These are phyloP conservation scores for Gracilaria caudata DNA, from an alignment of 23 red algal genomes.

Conservation along the genomic window DNA sequence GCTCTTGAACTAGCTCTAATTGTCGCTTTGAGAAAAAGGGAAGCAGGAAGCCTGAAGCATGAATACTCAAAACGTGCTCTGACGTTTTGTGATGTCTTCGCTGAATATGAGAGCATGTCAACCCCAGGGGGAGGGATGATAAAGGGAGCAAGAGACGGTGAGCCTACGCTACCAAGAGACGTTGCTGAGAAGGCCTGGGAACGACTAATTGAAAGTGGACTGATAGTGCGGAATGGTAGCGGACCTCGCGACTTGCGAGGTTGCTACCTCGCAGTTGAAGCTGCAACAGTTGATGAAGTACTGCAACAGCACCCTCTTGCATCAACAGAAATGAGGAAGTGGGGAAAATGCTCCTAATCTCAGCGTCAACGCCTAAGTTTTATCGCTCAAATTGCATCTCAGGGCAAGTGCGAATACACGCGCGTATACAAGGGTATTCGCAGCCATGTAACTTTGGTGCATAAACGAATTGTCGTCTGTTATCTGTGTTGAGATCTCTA, in stretches of 20 bases:
- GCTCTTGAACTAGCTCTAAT: slow-evolving; percentile 33
- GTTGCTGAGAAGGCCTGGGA: slow-evolving; percentile 58
- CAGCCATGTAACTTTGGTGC: too few species aligned
- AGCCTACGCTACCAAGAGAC: slow-evolving; percentile 21
- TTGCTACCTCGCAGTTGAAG: slow-evolving; percentile 8
- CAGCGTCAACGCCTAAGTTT: too few species aligned
- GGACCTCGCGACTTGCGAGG: slow-evolving; percentile 35
- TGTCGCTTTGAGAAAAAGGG: slow-evolving; percentile 18
- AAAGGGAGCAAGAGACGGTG: slow-evolving; percentile 19
- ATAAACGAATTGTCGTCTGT: too few species aligned
- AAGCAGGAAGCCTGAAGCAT: background rate
- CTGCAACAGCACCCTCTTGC: background rate
- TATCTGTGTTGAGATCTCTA: too few species aligned
- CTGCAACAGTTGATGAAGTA: slow-evolving; percentile 7
- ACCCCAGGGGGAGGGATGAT: slow-evolving; percentile 31
- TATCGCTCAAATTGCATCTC: too few species aligned
- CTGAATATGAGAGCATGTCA: slow-evolving; percentile 24
- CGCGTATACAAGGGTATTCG: too few species aligned
- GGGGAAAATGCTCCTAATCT: background rate
- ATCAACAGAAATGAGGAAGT: slow-evolving; percentile 21
- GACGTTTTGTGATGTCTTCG: slow-evolving; percentile 19
- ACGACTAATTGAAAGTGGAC: slow-evolving; percentile 35
- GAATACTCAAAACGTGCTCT: slow-evolving; percentile 32
- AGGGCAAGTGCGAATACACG: too few species aligned
- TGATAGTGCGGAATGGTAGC: slow-evolving; percentile 23